Base-by-base conservation (phyloP, 2,329 filamentous ascomycete species). In the Exophiala dermatitidis region DNA sequence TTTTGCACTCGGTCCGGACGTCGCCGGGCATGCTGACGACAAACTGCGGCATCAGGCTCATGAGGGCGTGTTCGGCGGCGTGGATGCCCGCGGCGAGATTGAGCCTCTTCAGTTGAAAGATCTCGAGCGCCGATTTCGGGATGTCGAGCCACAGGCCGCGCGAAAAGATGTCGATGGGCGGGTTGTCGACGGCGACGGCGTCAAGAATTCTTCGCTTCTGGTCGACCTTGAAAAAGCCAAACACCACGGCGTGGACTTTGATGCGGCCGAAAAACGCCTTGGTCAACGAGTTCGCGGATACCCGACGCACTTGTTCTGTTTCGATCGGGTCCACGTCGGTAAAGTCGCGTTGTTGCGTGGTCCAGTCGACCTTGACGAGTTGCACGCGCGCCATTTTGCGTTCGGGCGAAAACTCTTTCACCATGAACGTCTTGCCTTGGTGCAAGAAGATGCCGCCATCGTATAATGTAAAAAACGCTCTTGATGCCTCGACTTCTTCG, bases 61-160 rank as follows among this genome's bases (percentile, higher is more conserved):
- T 79, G 28, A 97, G 76, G 0, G 90, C 90, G 68, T 98, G 93
- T 70, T 97, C 90, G 2, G 93, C 91, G 0, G 91, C 91, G 66
- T 97, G 93, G 53, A 98, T 96, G 0, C 88, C 88, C 0, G 85
- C 93, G 0, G 89, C 91, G 6, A 91, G 78, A 67, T 96, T 88
- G 32, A 97, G 75, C 0, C 83, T 76, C 5, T 84, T 77, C 0
- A 78, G 78, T 38, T 84, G 79, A 1, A 98, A 77, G 40, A 96
- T 90, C 9, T 89, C 82, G 4, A 97, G 79, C 0, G 90, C 90
- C 1, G 69, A 69, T 57, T 83, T 84, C 0, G 93, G 91, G 2
- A 98, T 83, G 66, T 97, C 91, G 9, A 97, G 79, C 93, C 93
- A 98, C 82, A 96, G 88, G 37, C 90, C 93, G 67, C 93, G 94